Evolutionary conservation across 495 filamentous ascomycete species (phyloP).

Genomic region (Entonaema liquescens): DNA sequence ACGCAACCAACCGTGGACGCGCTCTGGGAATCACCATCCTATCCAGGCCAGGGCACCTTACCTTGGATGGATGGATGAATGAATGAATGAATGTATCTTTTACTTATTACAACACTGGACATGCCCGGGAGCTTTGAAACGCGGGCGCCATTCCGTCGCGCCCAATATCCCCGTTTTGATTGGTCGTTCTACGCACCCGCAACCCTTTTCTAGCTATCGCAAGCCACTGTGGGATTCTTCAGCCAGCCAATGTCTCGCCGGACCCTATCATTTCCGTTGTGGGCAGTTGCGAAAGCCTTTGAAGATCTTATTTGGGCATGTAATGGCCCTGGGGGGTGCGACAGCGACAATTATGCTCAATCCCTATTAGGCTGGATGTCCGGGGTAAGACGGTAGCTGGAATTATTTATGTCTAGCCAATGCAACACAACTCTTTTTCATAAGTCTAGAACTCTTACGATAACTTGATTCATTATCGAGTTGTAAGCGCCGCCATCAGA

Average conservation of each 20-base stretch:
- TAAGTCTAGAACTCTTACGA: background rate
- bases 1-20: slow-evolving; percentile 27
- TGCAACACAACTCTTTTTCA: background rate
- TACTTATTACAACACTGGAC: background rate
- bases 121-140: slow-evolving; percentile 24
- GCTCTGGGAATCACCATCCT: slow-evolving; percentile 21
- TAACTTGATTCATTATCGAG: background rate
- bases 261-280: slow-evolving; percentile 29
- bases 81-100: no score
- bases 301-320: slow-evolving; percentile 13
- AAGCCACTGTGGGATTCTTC: slow-evolving; percentile 31
- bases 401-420: background rate
- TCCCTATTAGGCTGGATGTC: slow-evolving; percentile 32
- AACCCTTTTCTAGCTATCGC: slow-evolving; percentile 16
- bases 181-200: slow-evolving; percentile 26
- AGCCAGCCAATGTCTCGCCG: slow-evolving; percentile 29
- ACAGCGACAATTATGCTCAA: slow-evolving; percentile 4
- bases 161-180: slow-evolving; percentile 1
- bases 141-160: slow-evolving; percentile 31
- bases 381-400: slow-evolving; percentile 26
- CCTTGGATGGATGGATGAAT: no score
- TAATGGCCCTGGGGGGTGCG: slow-evolving; percentile 6
- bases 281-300: slow-evolving; percentile 17
- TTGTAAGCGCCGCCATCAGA: background rate
- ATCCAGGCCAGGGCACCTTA: background rate